Evolutionary conservation across 129 eudicot species (phyloP).

Genomic region (Tanacetum coccineum): DNA sequence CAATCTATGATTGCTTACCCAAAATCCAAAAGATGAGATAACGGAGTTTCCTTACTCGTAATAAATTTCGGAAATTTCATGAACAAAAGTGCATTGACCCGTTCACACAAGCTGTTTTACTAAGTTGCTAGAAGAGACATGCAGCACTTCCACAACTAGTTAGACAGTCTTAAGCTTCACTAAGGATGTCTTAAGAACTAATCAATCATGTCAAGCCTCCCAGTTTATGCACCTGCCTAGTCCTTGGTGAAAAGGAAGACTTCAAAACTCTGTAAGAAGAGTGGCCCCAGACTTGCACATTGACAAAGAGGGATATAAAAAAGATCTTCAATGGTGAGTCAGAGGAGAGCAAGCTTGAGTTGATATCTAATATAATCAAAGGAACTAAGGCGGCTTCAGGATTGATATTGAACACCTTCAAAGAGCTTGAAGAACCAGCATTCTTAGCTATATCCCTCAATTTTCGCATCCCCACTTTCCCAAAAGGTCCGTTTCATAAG

Average conservation of each 20-base stretch:
- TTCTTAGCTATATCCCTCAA: constrained; percentile 18
- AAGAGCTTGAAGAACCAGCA: constrained; percentile 47
- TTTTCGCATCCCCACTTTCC: constrained; percentile 30
- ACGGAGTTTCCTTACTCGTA: no score
- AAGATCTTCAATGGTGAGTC: constrained; percentile 5
- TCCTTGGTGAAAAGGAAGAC: constrained; percentile 20
- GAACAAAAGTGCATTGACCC: no score
- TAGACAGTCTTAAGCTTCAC: no score
- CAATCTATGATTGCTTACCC: no score
- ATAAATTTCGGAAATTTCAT: no score
- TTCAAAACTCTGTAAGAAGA: constrained; percentile 26
- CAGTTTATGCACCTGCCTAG: no score
- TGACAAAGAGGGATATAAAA: constrained; percentile 37
- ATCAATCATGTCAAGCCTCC: no score
- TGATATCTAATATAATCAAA: constrained; percentile 28
- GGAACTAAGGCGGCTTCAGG: constrained; percentile 41
- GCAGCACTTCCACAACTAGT: no score
- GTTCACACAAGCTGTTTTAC: no score
- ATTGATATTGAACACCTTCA: constrained; percentile 38
- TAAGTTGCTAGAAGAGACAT: no score
- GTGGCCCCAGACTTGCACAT: constrained; percentile 19
- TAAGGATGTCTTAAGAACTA: no score
- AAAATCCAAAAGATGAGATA: no score
- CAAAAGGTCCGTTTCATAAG: constrained; percentile 54
- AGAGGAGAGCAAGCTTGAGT: constrained; percentile 13